Evolutionary conservation across 2,329 filamentous ascomycete genomes (phyloP).

Genomic region (Ambrosiella cleistominuta): DNA sequence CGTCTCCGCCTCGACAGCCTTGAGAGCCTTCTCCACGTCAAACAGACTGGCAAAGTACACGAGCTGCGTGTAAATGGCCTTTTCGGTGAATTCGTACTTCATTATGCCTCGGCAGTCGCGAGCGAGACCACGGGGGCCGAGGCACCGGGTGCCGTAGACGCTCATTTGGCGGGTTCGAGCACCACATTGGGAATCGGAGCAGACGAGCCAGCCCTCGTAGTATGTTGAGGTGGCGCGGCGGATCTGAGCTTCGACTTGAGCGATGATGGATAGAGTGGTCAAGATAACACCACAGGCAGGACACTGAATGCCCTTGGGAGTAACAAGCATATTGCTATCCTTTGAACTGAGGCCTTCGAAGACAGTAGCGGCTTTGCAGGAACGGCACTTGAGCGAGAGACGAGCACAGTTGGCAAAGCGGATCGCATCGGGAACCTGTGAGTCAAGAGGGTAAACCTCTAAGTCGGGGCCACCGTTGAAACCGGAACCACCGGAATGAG

Average conservation of each 20-base stretch:
- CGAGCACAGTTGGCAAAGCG: slow-evolving; percentile 71
- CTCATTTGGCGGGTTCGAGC: slow-evolving; percentile 79
- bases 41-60: slow-evolving; percentile 73
- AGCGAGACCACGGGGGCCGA: slow-evolving; percentile 72
- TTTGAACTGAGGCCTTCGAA: slow-evolving; percentile 56
- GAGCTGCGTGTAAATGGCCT: slow-evolving; percentile 86
- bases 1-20: slow-evolving; percentile 24
- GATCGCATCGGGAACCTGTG: slow-evolving; percentile 78
- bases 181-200: slow-evolving; percentile 75
- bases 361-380: slow-evolving; percentile 51
- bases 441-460: slow-evolving; percentile 81
- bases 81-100: slow-evolving; percentile 74
- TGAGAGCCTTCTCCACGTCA: slow-evolving; percentile 69
- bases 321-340: slow-evolving; percentile 39
- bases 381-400: slow-evolving; percentile 61
- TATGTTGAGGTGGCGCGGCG: slow-evolving; percentile 63
- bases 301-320: slow-evolving; percentile 60
- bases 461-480: slow-evolving; percentile 24
- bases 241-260: slow-evolving; percentile 75
- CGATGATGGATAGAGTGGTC: slow-evolving; percentile 55
- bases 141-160: slow-evolving; percentile 78
- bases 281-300: slow-evolving; percentile 48
- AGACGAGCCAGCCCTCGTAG: slow-evolving; percentile 83
- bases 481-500: slow-evolving; percentile 24
- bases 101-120: slow-evolving; percentile 74